Evolutionary conservation across 2,329 filamentous ascomycete species (phyloP), one percentile per base, ranked within the genome.

Genomic region (Aspergillus pseudoglaucus): DNA sequence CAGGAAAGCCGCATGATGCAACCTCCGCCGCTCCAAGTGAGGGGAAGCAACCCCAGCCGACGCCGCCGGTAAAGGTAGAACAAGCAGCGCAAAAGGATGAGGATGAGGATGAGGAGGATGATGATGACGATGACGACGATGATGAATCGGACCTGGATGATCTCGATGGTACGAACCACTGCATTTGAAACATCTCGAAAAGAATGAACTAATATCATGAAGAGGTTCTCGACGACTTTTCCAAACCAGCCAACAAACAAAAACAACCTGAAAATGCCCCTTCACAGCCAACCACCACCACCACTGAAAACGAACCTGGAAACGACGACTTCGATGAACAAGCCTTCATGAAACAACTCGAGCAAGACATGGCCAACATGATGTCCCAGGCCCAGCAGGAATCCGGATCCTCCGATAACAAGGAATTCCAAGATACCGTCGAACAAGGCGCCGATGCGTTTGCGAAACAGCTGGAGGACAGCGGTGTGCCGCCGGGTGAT

Each of bases 61-160:
- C 43, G 5, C 25, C 25, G 25, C 25, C 25, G 25, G 25, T 4
- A 30, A 30, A 30, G 25, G 25, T 30, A 30, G 25, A 30, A 30
- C 25, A 30, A 30, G 9, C 25, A 30, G 25, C 25, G 25, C 25
- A 30, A 30, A 30, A 30, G 25, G 25, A 30, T 12, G 25, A 49
- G 47, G 22, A 43, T 17, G 40, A 32, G 25, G 17, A n/a, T n/a
- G 3, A 27, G 3, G 8, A 27, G 9, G 25, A 27, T 1, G 25
- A 38, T 30, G 25, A 49, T 37, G 37, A 53, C 20, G 54, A 57
- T 22, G 80, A 78, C 18, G 79, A 86, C 56, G 83, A 86, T 14
- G 85, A 90, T 17, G 91, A 96, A 61, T 91, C 90, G 6, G 91
- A 97, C 56, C 90, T 95, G 69, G 93, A 96, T 62, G 93, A 97